These are phyloP conservation scores for Lasiodiplodia sp. DNA, from an alignment of 2,329 filamentous ascomycete genomes.

Conservation along the genomic window DNA sequence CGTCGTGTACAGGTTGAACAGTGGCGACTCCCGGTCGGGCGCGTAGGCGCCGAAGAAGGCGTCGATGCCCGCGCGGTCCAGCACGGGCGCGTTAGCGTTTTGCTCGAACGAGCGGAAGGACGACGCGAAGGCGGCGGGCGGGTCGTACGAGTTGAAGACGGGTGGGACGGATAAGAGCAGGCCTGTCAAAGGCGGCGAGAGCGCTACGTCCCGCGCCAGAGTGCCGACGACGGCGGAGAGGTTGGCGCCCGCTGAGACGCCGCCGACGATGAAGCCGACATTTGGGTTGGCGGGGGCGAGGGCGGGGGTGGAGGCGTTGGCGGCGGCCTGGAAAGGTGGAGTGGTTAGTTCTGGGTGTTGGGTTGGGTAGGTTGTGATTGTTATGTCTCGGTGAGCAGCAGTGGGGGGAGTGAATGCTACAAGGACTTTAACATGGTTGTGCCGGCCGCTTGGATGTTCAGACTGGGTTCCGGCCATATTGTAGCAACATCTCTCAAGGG, in stretches of 20 bases:
- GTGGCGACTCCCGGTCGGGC: slow-evolving; percentile 39
- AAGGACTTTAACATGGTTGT: too few relatives aligned
- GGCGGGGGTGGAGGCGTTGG: slow-evolving; percentile 30
- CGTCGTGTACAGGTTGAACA: slow-evolving; percentile 34
- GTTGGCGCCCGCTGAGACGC: slow-evolving; percentile 35
- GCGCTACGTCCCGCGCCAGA: slow-evolving; percentile 33
- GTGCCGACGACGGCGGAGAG: slow-evolving; percentile 34
- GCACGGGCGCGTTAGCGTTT: slow-evolving; percentile 33
- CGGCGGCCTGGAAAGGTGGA: slow-evolving; percentile 19
- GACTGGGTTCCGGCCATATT: too few relatives aligned
- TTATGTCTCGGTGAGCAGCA: too few relatives aligned
- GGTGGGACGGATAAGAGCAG: slow-evolving; percentile 31
- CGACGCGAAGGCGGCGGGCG: slow-evolving; percentile 33
- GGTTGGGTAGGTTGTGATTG: neutral
- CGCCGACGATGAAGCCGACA: slow-evolving; percentile 35
- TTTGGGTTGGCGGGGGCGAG: slow-evolving; percentile 32
- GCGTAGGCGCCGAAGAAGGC: slow-evolving; percentile 40
- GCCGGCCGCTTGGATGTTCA: too few relatives aligned
- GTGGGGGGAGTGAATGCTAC: too few relatives aligned
- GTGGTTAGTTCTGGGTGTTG: neutral
- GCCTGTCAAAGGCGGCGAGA: slow-evolving; percentile 35
- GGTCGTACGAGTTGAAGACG: slow-evolving; percentile 39
- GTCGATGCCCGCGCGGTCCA: slow-evolving; percentile 29
- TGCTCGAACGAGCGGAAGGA: slow-evolving; percentile 35
- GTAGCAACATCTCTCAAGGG: too few relatives aligned